A percentile compares a stretch with the other conserved stretches of the same genome.
These are phyloP conservation scores for Aegle marmelos DNA, from an alignment of 345 rosid genomes.

Conservation along the genomic window DNA sequence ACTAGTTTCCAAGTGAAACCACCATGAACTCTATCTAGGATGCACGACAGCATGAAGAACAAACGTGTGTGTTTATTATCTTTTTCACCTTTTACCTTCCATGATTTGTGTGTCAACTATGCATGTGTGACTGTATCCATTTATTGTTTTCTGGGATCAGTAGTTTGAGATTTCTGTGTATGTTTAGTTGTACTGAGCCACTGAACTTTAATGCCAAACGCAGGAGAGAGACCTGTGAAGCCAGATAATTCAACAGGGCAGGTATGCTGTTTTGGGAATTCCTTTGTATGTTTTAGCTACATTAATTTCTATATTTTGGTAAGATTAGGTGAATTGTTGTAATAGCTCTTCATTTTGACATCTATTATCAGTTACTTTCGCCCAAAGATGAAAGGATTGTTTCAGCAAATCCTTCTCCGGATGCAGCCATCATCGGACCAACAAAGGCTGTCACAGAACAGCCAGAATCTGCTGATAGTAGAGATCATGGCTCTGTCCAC, in stretches of 20 bases:
- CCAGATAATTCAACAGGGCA: constrained; percentile 34
- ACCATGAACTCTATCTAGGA: not conserved
- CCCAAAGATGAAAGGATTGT: constrained; percentile 52
- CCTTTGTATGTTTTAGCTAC: not conserved
- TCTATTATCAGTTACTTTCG: constrained; percentile 44
- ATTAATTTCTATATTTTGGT: constrained; percentile 8
- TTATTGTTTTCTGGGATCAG: not conserved
- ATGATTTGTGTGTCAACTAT: not conserved
- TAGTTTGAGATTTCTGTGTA: not conserved
- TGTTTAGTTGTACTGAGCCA: not conserved
- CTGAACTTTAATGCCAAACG: constrained; percentile 13
- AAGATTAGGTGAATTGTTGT: constrained; percentile 11
- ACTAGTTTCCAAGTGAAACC: not conserved
- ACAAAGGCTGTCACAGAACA: constrained; percentile 25
- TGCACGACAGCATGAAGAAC: not conserved
- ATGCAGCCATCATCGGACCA: constrained; percentile 38
- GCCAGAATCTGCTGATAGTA: constrained; percentile 20
- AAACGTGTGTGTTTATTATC: not conserved
- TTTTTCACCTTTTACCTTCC: not conserved
- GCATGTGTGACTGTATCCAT: not conserved
- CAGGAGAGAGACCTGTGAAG: constrained; percentile 47
- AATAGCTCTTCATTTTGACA: constrained; percentile 25
- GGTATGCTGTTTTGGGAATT: constrained; percentile 28
- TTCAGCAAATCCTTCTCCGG: constrained; percentile 48
- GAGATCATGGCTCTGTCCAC: constrained; percentile 25